These are phyloP conservation scores for Cladosporium cucumerinum DNA, from an alignment of 2,329 filamentous ascomycete species.

Conservation along the genomic window DNA sequence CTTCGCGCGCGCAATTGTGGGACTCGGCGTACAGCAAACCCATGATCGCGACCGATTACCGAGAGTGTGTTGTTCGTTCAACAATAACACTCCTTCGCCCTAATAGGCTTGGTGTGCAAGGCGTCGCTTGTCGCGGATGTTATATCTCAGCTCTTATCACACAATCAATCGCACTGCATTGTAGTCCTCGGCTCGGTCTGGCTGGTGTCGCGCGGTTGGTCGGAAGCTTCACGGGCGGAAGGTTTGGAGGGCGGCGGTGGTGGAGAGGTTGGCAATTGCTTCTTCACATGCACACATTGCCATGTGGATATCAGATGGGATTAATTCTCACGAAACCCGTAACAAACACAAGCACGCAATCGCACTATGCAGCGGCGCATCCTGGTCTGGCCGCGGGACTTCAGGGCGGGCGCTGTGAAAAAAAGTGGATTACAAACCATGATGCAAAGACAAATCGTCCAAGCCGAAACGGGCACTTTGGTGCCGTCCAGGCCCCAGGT, in stretches of 20 bases:
- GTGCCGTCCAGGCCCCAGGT: background rate
- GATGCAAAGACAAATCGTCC: conserved; percentile 12
- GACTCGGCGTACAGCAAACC: conserved; percentile 13
- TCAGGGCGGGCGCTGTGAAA: conserved; percentile 7
- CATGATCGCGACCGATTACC: background rate
- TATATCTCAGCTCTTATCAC: background rate
- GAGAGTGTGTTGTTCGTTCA: background rate
- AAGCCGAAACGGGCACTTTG: conserved; percentile 1
- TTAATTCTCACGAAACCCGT: background rate
- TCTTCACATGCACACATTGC: conserved; percentile 13
- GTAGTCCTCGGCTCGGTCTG: background rate
- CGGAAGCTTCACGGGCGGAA: conserved; percentile 6
- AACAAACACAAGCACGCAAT: conserved; percentile 15
- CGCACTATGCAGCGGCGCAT: conserved; percentile 9
- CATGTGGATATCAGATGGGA: background rate
- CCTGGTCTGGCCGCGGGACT: conserved; percentile 2
- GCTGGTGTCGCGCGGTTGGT: background rate
- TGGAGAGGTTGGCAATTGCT: background rate
- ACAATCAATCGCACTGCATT: conserved; percentile 1
- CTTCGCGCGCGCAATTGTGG: background rate
- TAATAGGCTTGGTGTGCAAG: background rate
- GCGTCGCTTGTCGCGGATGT: background rate
- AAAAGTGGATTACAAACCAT: conserved; percentile 19
- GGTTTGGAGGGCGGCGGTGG: background rate
- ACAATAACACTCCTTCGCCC: background rate